Evolutionary conservation across 1,284 basidiomycete genomes (phyloP).

Genomic region (Albatrellus sp.): DNA sequence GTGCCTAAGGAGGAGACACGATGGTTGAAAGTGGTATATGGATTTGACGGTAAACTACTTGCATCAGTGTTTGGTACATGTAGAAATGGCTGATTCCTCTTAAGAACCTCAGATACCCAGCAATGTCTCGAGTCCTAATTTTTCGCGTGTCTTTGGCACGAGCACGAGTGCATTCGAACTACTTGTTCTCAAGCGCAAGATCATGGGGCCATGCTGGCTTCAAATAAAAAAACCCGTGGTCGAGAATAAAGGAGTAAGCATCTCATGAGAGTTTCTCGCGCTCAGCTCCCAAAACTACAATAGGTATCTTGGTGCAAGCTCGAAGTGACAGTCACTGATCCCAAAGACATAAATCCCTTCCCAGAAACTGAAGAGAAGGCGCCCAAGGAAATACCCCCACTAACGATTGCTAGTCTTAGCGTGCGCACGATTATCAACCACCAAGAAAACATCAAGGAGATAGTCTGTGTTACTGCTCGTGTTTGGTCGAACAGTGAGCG

Average conservation of each 20-base stretch:
- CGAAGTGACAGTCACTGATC: conserved; percentile 77
- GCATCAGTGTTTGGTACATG: neutral
- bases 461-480: conserved; percentile 77
- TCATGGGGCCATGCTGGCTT: conserved; percentile 99
- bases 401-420: conserved; percentile 87
- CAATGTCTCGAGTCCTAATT: conserved; percentile 71
- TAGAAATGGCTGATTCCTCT: neutral
- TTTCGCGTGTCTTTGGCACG: conserved; percentile 85
- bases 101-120: conserved; percentile 56
- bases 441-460: conserved; percentile 85
- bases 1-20: conserved; percentile 72
- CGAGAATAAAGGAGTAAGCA: conserved; percentile 63
- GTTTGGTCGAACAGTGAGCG: conserved; percentile 81
- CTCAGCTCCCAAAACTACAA: conserved; percentile 1
- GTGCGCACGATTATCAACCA: conserved; percentile 92
- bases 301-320: conserved; percentile 94
- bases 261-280: conserved; percentile 8
- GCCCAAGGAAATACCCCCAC: conserved; percentile 76
- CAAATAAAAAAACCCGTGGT: conserved; percentile 67
- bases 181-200: conserved; percentile 91
- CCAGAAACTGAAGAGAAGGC: conserved; percentile 60
- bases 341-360: conserved; percentile 83
- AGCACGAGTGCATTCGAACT: conserved; percentile 90
- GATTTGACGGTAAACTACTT: conserved; percentile 53
- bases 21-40: conserved; percentile 91